These are phyloP conservation scores for Triticum monococcum DNA, from an alignment of 176 grass and related monocot species.

Conservation along the genomic window DNA sequence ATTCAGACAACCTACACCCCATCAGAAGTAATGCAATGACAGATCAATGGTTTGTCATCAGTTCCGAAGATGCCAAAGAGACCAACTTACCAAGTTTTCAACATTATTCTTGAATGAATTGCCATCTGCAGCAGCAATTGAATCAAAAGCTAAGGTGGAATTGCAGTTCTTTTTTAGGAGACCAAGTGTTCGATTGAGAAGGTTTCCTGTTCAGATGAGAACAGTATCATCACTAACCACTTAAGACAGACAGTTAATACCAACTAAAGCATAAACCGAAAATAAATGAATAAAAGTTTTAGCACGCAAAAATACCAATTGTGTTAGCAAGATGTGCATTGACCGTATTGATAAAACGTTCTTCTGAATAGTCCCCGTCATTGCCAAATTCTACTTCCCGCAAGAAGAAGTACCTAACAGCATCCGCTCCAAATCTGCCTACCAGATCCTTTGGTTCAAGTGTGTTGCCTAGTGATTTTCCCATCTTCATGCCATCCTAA, in stretches of 20 bases:
- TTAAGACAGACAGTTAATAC: background rate
- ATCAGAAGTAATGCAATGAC: background rate
- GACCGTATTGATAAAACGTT: slow-evolving; percentile 90
- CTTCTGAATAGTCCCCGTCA: slow-evolving; percentile 97
- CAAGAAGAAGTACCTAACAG: slow-evolving; percentile 97
- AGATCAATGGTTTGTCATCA: slow-evolving; percentile 13
- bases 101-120: slow-evolving; percentile 63
- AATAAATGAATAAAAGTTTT: background rate
- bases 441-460: slow-evolving; percentile 95
- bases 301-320: slow-evolving; percentile 57
- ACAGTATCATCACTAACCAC: slow-evolving; percentile 7
- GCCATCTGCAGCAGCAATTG: slow-evolving; percentile 67
- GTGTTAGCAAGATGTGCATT: slow-evolving; percentile 98
- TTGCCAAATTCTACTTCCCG: slow-evolving; percentile 93
- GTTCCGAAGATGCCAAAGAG: background rate
- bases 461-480: slow-evolving; percentile 97
- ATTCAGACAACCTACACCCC: background rate
- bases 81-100: slow-evolving; percentile 65
- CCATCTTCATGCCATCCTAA: slow-evolving; percentile 99
- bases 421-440: slow-evolving; percentile 73
- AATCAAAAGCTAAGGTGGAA: slow-evolving; percentile 73
- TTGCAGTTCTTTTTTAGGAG: slow-evolving; percentile 94
- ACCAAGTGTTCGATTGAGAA: slow-evolving; percentile 93
- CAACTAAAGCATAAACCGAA: slow-evolving; percentile 19
- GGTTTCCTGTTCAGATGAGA: slow-evolving; percentile 66